Evolutionary conservation across 108 stramenopile genomes (phyloP).

Genomic region (Cyclotella atomus): DNA sequence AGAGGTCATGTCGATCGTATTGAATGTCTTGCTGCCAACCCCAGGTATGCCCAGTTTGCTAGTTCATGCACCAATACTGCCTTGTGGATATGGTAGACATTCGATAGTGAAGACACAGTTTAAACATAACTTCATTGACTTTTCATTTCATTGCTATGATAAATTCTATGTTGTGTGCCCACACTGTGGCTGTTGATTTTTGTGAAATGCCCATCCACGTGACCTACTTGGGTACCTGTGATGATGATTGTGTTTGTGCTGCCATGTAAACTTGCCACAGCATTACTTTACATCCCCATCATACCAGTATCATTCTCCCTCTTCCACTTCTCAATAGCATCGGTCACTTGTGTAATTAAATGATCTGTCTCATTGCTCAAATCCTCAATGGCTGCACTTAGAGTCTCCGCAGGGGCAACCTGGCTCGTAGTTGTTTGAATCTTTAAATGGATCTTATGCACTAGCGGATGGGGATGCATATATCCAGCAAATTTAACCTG

Average conservation of each 20-base stretch:
- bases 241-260: too few species aligned
- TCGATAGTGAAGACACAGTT: neutral
- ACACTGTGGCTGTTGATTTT: too few species aligned
- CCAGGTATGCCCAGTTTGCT: conserved; percentile 75
- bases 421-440: conserved; percentile 86
- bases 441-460: conserved; percentile 86
- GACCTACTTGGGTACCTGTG: too few species aligned
- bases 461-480: conserved; percentile 93
- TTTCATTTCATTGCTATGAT: neutral
- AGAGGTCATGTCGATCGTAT: conserved; percentile 66
- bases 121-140: neutral
- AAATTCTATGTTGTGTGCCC: too few species aligned
- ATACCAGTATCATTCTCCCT: conserved; percentile 75
- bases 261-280: too few species aligned
- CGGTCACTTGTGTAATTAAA: conserved; percentile 76
- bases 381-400: conserved; percentile 87
- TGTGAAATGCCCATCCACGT: too few species aligned
- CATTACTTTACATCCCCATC: conserved; percentile 43
- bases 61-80: conserved; percentile 69
- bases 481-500: conserved; percentile 92
- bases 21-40: conserved; percentile 67
- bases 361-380: conserved; percentile 88
- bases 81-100: conserved; percentile 73
- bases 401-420: conserved; percentile 72
- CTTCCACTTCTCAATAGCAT: conserved; percentile 78